phyloP scores from a whole-genome alignment of 352 stramenopile genomes.

The Phytophthora boehmeriae region DNA sequence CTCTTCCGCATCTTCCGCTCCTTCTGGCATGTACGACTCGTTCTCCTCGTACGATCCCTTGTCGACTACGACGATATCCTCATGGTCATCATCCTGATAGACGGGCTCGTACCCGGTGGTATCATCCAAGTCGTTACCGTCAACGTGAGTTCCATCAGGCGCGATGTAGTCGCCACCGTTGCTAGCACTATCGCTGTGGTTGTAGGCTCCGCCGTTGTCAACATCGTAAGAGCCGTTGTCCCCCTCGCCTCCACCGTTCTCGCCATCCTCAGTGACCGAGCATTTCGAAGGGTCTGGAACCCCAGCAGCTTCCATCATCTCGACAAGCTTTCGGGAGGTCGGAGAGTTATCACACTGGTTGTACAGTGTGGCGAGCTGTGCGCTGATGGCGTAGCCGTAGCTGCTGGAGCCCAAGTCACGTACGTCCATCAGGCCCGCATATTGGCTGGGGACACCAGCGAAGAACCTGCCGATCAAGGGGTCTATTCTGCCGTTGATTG shows the following conservation, averaged over 20 bases:
- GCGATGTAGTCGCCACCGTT: constrained; percentile 1
- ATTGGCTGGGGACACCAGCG: constrained; percentile 39
- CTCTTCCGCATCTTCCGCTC: constrained; percentile 38
- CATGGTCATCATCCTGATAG: constrained; percentile 26
- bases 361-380: constrained; percentile 49
- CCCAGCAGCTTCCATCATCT: constrained; percentile 1
- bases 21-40: not conserved
- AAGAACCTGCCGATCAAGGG: constrained; percentile 45
- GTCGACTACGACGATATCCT: constrained; percentile 19
- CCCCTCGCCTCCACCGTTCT: constrained; percentile 1
- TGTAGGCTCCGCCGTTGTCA: not conserved
- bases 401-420: constrained; percentile 51
- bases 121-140: constrained; percentile 1
- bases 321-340: constrained; percentile 25
- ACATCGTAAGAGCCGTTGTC: too few relatives aligned
- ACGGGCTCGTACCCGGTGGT: constrained; percentile 10
- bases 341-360: constrained; percentile 41
- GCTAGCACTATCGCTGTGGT: not conserved
- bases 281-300: constrained; percentile 24
- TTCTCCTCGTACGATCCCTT: not conserved
- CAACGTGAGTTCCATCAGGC: not conserved
- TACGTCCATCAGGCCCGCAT: constrained; percentile 52
- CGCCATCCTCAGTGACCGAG: constrained; percentile 11
- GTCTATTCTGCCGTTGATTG: constrained; percentile 38
- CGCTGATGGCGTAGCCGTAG: constrained; percentile 62